Evolutionary conservation across 305 asterid species (phyloP), one percentile per base, ranked within the genome.

Genomic region (Fraxinus sp.): DNA sequence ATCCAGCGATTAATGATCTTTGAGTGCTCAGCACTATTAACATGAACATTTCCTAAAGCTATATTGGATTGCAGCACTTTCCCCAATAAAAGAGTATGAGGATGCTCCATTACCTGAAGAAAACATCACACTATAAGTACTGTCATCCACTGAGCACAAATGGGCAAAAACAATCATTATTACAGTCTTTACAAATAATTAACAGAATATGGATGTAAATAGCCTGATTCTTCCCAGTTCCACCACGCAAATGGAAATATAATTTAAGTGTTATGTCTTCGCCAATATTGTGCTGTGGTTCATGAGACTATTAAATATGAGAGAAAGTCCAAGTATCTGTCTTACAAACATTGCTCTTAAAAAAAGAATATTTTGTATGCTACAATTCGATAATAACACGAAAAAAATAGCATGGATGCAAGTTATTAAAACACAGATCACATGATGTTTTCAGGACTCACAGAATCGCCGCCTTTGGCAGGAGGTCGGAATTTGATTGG

Each of bases 401-500:
- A 77, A 26, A 3, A 44, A 68, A 46, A 41, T 3, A 78, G 64
- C 28, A 59, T 59, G 18, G 52, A 66, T 39, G 68, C 10, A 36
- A 44, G 41, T 13, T 28, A 28, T 68, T 13, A 68, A 68, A 26
- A 30, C 37, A 77, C 46, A 59, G 55, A 59, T 81, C 81, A 70
- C 11, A 16, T 2, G 13, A 59, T 18, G 76, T 37, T 66, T 68
- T 35, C 28, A 81, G 28, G 74, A 93, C 99, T 93, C 90, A 96
- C 99, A 71, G 98, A 85, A 86, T 93, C 95, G 64, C 94, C 97
- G 36, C 91, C 92, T 91, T 84, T 92, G 76, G 99, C 94, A 75
- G 94, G 90, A 84, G 99, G 97, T 10, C 99, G 94, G 80, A 94
- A 96, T 88, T 89, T 94, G 87, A 90, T 89, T 36, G 99, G 98